A percentile compares a stretch with the other conserved stretches of the same genome.
phyloP scores from a whole-genome alignment of 169 alveolate genomes.

The Plasmodium blacklocki region DNA sequence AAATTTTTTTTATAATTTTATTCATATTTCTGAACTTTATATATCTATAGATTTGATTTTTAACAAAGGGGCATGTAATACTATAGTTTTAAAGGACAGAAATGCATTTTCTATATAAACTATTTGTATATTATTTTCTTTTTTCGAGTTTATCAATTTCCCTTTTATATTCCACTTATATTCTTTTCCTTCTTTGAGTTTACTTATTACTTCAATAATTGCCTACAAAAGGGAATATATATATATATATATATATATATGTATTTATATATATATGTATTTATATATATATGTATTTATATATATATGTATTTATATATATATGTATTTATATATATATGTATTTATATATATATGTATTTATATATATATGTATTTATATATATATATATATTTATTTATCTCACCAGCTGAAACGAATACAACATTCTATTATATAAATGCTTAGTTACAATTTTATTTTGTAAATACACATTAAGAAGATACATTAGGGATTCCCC shows the following conservation, averaged over 20 bases:
- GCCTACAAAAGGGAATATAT: constrained; percentile 30
- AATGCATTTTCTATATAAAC: constrained; percentile 62
- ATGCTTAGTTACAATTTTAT: constrained; percentile 10
- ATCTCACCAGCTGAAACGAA: constrained; percentile 55
- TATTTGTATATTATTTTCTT: constrained; percentile 54
- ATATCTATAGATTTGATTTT: constrained; percentile 72
- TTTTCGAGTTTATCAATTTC: constrained; percentile 45
- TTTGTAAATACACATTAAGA: constrained; percentile 48
- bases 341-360: no score
- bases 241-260: not conserved
- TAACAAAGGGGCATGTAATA: constrained; percentile 44
- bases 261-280: not conserved
- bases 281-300: not conserved
- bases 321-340: not conserved
- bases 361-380: not conserved
- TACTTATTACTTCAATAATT: constrained; percentile 22
- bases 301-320: not conserved
- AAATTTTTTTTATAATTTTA: not conserved
- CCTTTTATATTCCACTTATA: constrained; percentile 59
- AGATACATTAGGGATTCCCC: constrained; percentile 53
- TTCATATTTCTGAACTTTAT: not conserved
- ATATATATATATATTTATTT: not conserved
- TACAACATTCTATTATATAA: constrained; percentile 44
- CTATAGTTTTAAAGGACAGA: constrained; percentile 25
- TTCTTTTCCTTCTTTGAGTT: constrained; percentile 47